Evolutionary conservation across 768 basidiomycete species (phyloP).

Genomic region (Boletus sp.): DNA sequence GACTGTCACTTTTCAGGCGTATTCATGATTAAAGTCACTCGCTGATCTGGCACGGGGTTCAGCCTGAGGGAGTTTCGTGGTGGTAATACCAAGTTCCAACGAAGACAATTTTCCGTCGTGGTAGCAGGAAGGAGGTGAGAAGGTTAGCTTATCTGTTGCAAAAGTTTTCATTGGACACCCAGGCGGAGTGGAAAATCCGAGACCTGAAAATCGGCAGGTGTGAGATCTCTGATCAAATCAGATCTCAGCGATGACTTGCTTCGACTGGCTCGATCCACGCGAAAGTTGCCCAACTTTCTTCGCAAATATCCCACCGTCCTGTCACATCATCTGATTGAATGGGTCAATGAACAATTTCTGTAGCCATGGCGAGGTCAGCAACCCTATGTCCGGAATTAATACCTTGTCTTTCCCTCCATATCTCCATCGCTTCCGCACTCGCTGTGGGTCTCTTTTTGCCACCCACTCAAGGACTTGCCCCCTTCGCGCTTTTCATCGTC

Average conservation of each 20-base stretch:
- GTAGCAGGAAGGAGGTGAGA: too few relatives aligned
- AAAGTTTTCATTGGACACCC: not conserved
- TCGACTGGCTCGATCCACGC: conserved; percentile 1
- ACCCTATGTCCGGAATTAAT: conserved; percentile 9
- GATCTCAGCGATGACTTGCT: not conserved
- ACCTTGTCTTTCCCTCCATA: conserved; percentile 4
- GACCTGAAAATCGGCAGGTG: not conserved
- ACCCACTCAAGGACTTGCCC: not conserved
- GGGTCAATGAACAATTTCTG: conserved; percentile 1
- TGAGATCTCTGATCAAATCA: not conserved
- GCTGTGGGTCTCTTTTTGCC: not conserved
- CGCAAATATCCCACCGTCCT: conserved; percentile 1
- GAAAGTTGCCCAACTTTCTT: not conserved
- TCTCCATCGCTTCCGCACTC: conserved; percentile 4
- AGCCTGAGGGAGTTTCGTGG: too few relatives aligned
- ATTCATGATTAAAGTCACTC: too few relatives aligned
- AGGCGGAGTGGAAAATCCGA: conserved; percentile 1
- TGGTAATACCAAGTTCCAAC: too few relatives aligned
- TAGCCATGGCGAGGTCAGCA: conserved; percentile 24
- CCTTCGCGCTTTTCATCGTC: conserved; percentile 4
- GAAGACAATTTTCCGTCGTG: too few relatives aligned
- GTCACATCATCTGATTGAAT: not conserved
- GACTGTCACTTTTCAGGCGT: too few relatives aligned
- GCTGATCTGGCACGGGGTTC: too few relatives aligned
- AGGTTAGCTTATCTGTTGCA: too few relatives aligned